These are phyloP conservation scores for Hypoxylon perforatum DNA, from an alignment of 495 filamentous ascomycete genomes.

Conservation along the genomic window DNA sequence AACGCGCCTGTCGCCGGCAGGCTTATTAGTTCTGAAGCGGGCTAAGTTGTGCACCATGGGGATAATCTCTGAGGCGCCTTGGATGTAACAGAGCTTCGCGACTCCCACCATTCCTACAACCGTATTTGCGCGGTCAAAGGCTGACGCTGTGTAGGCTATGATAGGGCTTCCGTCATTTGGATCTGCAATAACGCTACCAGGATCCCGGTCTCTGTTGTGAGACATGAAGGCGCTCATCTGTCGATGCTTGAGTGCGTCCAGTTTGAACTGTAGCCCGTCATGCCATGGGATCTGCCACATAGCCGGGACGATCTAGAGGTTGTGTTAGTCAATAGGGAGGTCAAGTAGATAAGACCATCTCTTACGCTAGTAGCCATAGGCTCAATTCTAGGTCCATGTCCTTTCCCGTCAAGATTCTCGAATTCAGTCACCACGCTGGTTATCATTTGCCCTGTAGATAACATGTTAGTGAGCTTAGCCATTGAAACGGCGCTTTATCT, in stretches of 20 bases:
- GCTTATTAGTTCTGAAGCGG: slow-evolving; percentile 63
- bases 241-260: slow-evolving; percentile 62
- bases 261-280: slow-evolving; percentile 70
- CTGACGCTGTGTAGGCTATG: slow-evolving; percentile 69
- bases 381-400: slow-evolving; percentile 77
- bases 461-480: not conserved
- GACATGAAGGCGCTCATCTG: slow-evolving; percentile 69
- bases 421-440: slow-evolving; percentile 74
- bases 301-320: slow-evolving; percentile 1
- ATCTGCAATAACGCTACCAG: slow-evolving; percentile 71
- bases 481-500: not conserved
- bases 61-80: slow-evolving; percentile 74
- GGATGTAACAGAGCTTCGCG: slow-evolving; percentile 73
- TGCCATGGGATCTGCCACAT: slow-evolving; percentile 67
- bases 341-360: not conserved
- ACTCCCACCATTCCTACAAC: slow-evolving; percentile 67
- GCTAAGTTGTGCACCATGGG: slow-evolving; percentile 61
- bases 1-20: slow-evolving; percentile 1
- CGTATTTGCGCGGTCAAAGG: slow-evolving; percentile 69
- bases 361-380: not conserved
- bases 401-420: slow-evolving; percentile 75
- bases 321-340: not conserved
- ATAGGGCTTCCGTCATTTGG: slow-evolving; percentile 69
- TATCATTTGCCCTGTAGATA: slow-evolving; percentile 58
- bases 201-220: slow-evolving; percentile 72